Evolutionary conservation across 768 basidiomycete genomes (phyloP), one percentile per base, ranked within the genome.

Genomic region (Rhizopogon vinicolor): DNA sequence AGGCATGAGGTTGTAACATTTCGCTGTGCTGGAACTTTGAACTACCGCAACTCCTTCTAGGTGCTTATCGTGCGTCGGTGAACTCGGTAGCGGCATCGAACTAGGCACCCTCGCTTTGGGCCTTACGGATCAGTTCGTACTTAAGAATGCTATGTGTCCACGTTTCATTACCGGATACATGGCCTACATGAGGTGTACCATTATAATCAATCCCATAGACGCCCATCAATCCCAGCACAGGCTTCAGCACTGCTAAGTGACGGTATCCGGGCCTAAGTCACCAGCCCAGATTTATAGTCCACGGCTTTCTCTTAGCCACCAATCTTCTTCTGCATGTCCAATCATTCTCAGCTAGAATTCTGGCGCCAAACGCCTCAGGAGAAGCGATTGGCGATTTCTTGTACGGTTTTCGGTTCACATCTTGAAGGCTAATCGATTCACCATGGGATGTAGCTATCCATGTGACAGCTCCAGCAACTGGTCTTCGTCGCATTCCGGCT

Each of bases 401-500:
- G 48, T 49, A 37, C 35, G 35, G 14, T 35, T 37, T 37, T 49
- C 35, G 35, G 19, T 37, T 37, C 35, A 14, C 48, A 49, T 49
- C 22, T 14, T 22, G 1, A 35, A 37, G 9, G 12, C 35, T 25
- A 49, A 49, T 49, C 8, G 9, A 49, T 37, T 49, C 19, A 49
- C 22, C 10, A 19, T 37, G 22, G 13, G 31, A 16, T 25, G 10
- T 29, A 63, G 62, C 53, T 4, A 58, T 63, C 0, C 62, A 53
- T 18, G 62, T 45, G 39, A 54, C 56, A 39, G 53, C 57, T 41
- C 25, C 54, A 31, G 25, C 40, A 5, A n/a, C 44, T n/a, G 25
- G 37, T 29, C 52, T 63, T 41, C 43, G 40, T 25, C 62, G 54
- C 16, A 51, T 63, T 40, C 62, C 62, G 14, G 37, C 58, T 8